A percentile compares a stretch with the other conserved stretches of the same genome.
phyloP scores from a whole-genome alignment of 768 basidiomycete species.

The Gyrodon lividus region DNA sequence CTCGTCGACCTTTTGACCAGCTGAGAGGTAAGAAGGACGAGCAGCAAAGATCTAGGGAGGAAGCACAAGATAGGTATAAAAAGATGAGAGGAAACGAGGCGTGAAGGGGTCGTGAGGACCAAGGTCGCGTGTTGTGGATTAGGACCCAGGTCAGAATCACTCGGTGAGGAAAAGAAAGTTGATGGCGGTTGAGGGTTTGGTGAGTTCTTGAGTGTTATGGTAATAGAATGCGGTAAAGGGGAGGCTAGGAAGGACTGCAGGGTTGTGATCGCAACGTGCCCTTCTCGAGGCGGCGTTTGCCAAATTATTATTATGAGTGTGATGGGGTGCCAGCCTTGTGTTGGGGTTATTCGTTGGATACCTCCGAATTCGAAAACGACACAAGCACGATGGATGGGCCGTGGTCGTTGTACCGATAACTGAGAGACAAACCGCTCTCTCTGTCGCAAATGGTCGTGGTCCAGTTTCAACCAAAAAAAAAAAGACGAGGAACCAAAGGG shows the following conservation, averaged over 20 bases:
- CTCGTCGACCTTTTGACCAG: conserved; percentile 38
- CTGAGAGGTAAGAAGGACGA: conserved; percentile 33
- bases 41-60: conserved; percentile 39
- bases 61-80: conserved; percentile 56
- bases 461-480: conserved; percentile 19
- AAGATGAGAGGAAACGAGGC: conserved; percentile 41
- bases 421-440: conserved; percentile 6
- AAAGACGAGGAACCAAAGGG: conserved; percentile 7
- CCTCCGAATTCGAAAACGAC: conserved; percentile 21
- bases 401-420: conserved; percentile 14
- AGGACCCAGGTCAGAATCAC: conserved; percentile 28
- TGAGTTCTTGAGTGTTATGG: conserved; percentile 30
- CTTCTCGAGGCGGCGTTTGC: conserved; percentile 52
- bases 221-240: conserved; percentile 58
- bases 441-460: conserved; percentile 20
- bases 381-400: conserved; percentile 19
- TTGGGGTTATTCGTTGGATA: conserved; percentile 20
- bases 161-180: conserved; percentile 22
- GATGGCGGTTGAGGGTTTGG: conserved; percentile 40
- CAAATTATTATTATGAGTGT: conserved; percentile 38
- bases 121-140: conserved; percentile 40
- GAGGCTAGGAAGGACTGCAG: conserved; percentile 49
- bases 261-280: conserved; percentile 83
- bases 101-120: conserved; percentile 59
- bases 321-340: conserved; percentile 14